Base-by-base conservation (phyloP, 345 rosid genomes). In the Iberis pinnata region DNA sequence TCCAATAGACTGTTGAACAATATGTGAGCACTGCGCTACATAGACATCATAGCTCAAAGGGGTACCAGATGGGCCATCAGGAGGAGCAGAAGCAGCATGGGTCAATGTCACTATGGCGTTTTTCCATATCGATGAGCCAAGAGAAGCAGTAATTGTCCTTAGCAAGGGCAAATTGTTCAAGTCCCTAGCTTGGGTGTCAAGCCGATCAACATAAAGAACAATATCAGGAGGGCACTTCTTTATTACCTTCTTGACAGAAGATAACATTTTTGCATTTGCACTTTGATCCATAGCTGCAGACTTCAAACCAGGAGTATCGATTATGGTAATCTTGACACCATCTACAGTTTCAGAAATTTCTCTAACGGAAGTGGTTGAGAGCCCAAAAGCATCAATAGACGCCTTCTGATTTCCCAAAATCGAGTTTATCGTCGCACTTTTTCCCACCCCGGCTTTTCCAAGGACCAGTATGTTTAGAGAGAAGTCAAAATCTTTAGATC, bases 31-130 rank as follows among this genome's bases (percentile, higher is more conserved):
- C 55, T 90, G 96, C 52, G 96, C 80, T 50, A 90, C 84, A 75
- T 80, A 90, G 43, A 77, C 88, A 48, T 87, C 98, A 51, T 87
- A 90, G 75, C 85, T 81, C 74, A 87, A 71, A 43, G 96, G 89
- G 18, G 76, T 68, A 52, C 96, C 96, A 33, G 89, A 75, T 14
- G 98, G 98, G 41, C 93, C 96, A 58, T 90, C 98, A 7, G 98
- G 95, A 49, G 95, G 98, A 19, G 98, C 95, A 36, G 98, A 84
- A 70, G 93, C 88, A 58, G 82, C 95, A 74, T 90, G 96, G 49
- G 98, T 90, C 58, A 90, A 75, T 57, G 89, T 80, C 54, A 87
- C 92, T 53, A 90, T 73, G 38, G 88, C 92, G 61, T 77, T 87
- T 65, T 79, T 81, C 98, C 96, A 90, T 54, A 87, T 78, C 41